Percentiles rank a stretch among this genome's conserved stretches.
Conservation (phyloP, 441 rosid genomes). For the Populus hybrid region DNA sequence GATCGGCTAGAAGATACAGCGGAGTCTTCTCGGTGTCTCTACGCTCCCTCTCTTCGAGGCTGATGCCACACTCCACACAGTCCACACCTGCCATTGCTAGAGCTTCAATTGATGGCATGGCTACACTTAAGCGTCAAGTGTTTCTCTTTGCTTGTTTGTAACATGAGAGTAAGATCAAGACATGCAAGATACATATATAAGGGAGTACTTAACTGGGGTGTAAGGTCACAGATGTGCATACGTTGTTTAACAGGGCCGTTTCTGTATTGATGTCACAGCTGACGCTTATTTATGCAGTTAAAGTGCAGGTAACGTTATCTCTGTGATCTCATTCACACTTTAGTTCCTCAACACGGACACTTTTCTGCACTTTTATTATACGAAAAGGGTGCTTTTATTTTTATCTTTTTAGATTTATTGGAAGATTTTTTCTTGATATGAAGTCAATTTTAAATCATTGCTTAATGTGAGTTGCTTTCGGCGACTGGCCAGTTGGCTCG, state of each 20-base stretch:
- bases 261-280: too few relatives aligned
- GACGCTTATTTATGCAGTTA: too few relatives aligned
- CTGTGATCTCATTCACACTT: too few relatives aligned
- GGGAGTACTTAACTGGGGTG: background rate
- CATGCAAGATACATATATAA: too few relatives aligned
- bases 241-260: background rate
- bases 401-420: background rate
- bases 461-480: background rate
- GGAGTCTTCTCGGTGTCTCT: constrained; percentile 12
- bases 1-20: constrained; percentile 20
- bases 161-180: background rate
- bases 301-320: background rate
- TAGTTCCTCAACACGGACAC: too few relatives aligned
- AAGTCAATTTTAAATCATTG: background rate
- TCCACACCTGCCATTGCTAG: constrained; percentile 36
- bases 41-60: constrained; percentile 22
- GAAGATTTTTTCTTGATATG: background rate
- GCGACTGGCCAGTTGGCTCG: background rate
- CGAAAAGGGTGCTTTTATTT: background rate
- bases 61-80: constrained; percentile 19
- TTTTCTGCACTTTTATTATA: too few relatives aligned
- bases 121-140: background rate
- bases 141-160: too few relatives aligned
- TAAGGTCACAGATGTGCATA: background rate
- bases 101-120: constrained; percentile 32